Percentiles rank a stretch among this genome's conserved stretches.
These are phyloP conservation scores for Ustilago vetiveriae DNA, from an alignment of 1,284 basidiomycete species.

Conservation along the genomic window DNA sequence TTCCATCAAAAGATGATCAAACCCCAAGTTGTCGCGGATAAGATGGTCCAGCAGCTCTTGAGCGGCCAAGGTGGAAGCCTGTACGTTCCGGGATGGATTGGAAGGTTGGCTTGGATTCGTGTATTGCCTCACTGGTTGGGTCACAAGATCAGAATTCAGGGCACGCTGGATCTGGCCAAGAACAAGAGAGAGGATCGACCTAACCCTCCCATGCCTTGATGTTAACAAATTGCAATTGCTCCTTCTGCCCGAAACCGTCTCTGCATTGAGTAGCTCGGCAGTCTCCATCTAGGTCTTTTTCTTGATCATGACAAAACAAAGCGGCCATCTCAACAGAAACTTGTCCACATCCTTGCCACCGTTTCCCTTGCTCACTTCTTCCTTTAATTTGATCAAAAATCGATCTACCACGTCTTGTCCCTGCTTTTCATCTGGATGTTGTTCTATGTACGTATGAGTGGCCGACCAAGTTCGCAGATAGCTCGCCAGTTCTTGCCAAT, in stretches of 20 bases:
- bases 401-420: constrained; percentile 45
- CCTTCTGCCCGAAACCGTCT: no score
- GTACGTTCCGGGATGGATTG: constrained; percentile 40
- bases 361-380: constrained; percentile 15
- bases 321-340: constrained; percentile 41
- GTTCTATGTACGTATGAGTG: constrained; percentile 76
- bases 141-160: constrained; percentile 17
- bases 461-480: constrained; percentile 81
- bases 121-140: constrained; percentile 22
- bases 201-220: constrained; percentile 16
- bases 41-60: constrained; percentile 30
- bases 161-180: constrained; percentile 17
- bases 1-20: constrained; percentile 22
- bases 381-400: constrained; percentile 18
- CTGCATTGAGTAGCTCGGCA: no score
- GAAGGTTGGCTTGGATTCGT: constrained; percentile 19
- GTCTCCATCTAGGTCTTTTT: no score
- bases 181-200: constrained; percentile 2
- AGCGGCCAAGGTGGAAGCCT: constrained; percentile 36
- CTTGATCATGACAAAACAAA: constrained; percentile 51
- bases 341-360: constrained; percentile 21
- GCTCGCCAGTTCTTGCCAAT: constrained; percentile 74
- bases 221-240: no score
- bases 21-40: constrained; percentile 9
- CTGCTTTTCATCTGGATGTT: constrained; percentile 73